Conservation (phyloP, 352 stramenopile species). For the Phytophthora rubi region DNA sequence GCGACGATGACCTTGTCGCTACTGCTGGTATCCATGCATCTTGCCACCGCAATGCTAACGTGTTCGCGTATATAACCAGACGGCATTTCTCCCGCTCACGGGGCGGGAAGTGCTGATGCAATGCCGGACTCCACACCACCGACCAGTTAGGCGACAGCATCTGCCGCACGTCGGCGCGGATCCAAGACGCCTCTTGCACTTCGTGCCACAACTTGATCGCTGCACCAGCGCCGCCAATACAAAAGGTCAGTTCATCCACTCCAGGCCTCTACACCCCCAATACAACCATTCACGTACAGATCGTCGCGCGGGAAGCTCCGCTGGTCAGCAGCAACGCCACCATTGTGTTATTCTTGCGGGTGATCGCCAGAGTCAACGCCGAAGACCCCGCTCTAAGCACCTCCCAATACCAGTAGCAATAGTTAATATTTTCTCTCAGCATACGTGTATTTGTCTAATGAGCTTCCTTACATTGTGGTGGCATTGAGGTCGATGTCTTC, state of each 20-base stretch:
- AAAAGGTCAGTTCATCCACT: background rate
- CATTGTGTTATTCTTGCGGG: slow-evolving; percentile 51
- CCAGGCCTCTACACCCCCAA: background rate
- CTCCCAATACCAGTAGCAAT: background rate
- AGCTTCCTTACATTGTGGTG: slow-evolving; percentile 50
- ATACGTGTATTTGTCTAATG: background rate
- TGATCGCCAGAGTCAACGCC: slow-evolving; percentile 61
- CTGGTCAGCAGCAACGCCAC: slow-evolving; percentile 46
- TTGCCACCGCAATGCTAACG: slow-evolving; percentile 31
- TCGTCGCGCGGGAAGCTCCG: slow-evolving; percentile 63
- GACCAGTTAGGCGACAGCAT: slow-evolving; percentile 67
- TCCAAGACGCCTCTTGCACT: slow-evolving; percentile 34
- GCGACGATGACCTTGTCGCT: slow-evolving; percentile 6
- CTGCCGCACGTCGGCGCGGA: slow-evolving; percentile 43
- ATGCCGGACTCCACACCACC: slow-evolving; percentile 58
- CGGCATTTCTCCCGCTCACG: slow-evolving; percentile 66
- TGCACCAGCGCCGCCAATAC: slow-evolving; percentile 11
- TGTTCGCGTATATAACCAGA: slow-evolving; percentile 62
- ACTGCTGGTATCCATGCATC: background rate
- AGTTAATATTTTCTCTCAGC: background rate
- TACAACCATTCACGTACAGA: slow-evolving; percentile 23
- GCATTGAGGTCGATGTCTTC: slow-evolving; percentile 59
- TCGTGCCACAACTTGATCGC: slow-evolving; percentile 33
- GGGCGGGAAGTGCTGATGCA: slow-evolving; percentile 57
- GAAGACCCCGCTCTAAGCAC: slow-evolving; percentile 53